Evolutionary conservation across 2,329 filamentous ascomycete genomes (phyloP).

Genomic region (Didymella pomorum): DNA sequence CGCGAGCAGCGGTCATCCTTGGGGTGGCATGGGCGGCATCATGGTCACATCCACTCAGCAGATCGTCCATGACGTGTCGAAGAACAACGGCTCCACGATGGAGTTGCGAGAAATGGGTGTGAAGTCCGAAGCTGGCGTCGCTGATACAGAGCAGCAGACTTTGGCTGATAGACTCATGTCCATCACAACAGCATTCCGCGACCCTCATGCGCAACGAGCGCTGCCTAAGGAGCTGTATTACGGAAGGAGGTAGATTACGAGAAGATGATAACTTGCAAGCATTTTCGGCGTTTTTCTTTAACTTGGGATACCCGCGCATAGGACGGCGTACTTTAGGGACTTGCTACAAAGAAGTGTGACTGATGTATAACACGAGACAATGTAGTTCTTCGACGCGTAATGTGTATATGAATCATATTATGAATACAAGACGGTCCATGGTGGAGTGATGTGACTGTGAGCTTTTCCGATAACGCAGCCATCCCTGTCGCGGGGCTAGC

Average conservation of each 20-base stretch:
- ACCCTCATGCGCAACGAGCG: conserved; percentile 29
- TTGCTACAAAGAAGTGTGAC: not conserved
- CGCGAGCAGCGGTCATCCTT: conserved; percentile 30
- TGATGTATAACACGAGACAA: not conserved
- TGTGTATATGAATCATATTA: conserved; percentile 1
- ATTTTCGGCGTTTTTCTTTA: conserved; percentile 16
- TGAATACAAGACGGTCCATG: not conserved
- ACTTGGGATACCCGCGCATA: conserved; percentile 22
- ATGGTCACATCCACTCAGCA: conserved; percentile 51
- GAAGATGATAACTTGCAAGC: not conserved
- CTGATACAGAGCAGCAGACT: conserved; percentile 52
- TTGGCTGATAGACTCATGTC: conserved; percentile 50
- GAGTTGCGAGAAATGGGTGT: conserved; percentile 48
- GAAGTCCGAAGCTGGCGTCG: conserved; percentile 42
- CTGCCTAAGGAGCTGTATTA: conserved; percentile 25
- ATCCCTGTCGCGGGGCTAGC: conserved; percentile 22
- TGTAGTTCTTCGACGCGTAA: not conserved
- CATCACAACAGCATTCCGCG: conserved; percentile 43
- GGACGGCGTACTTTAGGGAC: conserved; percentile 2
- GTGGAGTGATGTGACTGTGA: not conserved
- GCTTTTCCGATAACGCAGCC: conserved; percentile 25
- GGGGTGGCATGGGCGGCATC: conserved; percentile 51
- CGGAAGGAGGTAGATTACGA: conserved; percentile 21
- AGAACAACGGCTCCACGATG: conserved; percentile 31
- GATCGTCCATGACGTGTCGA: conserved; percentile 40